These are phyloP conservation scores for Entomortierella chlamydospora DNA, from an alignment of 192 early-diverging fungal species.

Conservation along the genomic window DNA sequence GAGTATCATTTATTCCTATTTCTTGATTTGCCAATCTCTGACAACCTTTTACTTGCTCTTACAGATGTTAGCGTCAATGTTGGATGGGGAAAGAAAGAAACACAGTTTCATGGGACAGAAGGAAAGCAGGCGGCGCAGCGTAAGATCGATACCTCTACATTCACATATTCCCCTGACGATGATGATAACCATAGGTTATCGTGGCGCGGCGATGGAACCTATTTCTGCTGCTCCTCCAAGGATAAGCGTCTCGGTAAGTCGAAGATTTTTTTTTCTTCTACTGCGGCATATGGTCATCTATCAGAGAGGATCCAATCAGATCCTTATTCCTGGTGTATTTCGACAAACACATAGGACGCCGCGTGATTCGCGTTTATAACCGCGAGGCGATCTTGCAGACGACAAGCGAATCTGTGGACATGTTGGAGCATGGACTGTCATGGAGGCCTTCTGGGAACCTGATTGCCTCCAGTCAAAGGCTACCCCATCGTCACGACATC, in stretches of 20 bases:
- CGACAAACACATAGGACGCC: conserved; percentile 49
- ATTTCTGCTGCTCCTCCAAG: conserved; percentile 81
- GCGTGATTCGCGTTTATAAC: conserved; percentile 83
- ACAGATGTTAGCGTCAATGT: conserved; percentile 76
- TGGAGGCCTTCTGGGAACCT: conserved; percentile 92
- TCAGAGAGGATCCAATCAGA: background rate
- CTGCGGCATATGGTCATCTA: background rate
- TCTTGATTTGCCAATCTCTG: background rate
- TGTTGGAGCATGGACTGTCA: conserved; percentile 79
- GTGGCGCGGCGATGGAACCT: conserved; percentile 93
- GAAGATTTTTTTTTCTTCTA: background rate
- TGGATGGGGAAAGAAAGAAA: conserved; percentile 98
- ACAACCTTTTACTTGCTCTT: background rate
- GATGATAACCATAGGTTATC: conserved; percentile 79
- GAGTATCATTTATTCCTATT: background rate
- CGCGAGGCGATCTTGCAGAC: conserved; percentile 88
- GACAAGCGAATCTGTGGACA: conserved; percentile 81
- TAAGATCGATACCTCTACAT: conserved; percentile 54
- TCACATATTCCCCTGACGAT: conserved; percentile 69
- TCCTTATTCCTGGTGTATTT: background rate
- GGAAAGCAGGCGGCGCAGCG: conserved; percentile 80
- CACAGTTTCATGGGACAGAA: conserved; percentile 95
- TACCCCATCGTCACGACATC: conserved; percentile 85
- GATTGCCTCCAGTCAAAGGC: conserved; percentile 82
- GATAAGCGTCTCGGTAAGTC: conserved; percentile 58